Percentiles rank a stretch among this genome's conserved stretches.
phyloP scores from a whole-genome alignment of 768 basidiomycete genomes.

The Tephrocybe sp. region DNA sequence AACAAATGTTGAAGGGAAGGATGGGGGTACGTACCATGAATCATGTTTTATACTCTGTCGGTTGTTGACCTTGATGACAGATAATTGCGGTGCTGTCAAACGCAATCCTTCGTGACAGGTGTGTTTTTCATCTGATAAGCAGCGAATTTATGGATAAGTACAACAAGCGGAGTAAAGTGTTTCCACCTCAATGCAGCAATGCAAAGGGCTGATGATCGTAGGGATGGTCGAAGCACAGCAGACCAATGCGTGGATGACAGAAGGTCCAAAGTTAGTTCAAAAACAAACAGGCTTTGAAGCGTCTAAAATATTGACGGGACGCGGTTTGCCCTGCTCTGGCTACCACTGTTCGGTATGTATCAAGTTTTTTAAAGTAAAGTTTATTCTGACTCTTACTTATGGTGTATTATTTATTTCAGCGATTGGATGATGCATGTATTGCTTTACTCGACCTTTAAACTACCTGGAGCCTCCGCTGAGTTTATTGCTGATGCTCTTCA shows the following conservation, averaged over 20 bases:
- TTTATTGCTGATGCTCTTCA: constrained; percentile 34
- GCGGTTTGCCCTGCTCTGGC: constrained; percentile 32
- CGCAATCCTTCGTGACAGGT: constrained; percentile 38
- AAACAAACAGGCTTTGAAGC: constrained; percentile 29
- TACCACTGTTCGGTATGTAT: constrained; percentile 33
- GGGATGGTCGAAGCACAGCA: constrained; percentile 28
- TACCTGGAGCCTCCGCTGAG: constrained; percentile 24
- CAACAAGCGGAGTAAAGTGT: constrained; percentile 32
- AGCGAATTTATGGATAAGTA: constrained; percentile 31
- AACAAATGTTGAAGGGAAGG: not conserved
- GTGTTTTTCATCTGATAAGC: constrained; percentile 34
- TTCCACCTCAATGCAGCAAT: not conserved
- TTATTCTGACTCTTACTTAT: not conserved
- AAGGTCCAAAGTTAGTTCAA: constrained; percentile 28
- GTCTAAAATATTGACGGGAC: constrained; percentile 26
- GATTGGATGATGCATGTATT: constrained; percentile 39
- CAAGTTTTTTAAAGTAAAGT: too few species aligned
- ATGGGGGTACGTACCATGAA: not conserved
- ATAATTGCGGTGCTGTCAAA: constrained; percentile 14
- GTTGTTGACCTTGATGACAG: not conserved
- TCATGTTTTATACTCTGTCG: not conserved
- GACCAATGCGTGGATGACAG: constrained; percentile 29
- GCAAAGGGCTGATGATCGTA: not conserved
- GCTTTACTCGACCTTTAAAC: constrained; percentile 18
- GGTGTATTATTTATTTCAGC: constrained; percentile 18